These are phyloP conservation scores for Aspergillus heteromorphus DNA, from an alignment of 495 filamentous ascomycete genomes.

Conservation along the genomic window DNA sequence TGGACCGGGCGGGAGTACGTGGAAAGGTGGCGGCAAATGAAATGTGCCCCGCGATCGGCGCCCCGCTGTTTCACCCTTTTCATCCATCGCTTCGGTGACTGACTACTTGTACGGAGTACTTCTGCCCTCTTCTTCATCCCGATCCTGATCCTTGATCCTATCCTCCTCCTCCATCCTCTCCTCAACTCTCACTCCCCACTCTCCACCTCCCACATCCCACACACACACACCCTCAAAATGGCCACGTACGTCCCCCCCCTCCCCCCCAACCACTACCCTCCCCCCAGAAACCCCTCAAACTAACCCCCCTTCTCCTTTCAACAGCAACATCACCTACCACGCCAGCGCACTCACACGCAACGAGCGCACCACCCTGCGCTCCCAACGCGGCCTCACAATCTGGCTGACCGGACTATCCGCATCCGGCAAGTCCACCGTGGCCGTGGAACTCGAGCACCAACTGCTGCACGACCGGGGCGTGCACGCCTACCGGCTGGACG, in stretches of 20 bases:
- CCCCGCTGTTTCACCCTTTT: constrained; percentile 8
- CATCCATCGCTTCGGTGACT: background rate
- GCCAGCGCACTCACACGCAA: constrained; percentile 74
- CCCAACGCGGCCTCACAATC: constrained; percentile 87
- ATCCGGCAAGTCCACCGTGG: constrained; percentile 93
- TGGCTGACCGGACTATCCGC: constrained; percentile 97
- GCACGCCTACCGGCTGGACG: constrained; percentile 87
- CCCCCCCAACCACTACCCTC: background rate
- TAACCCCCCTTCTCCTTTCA: constrained; percentile 1
- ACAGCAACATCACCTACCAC: constrained; percentile 98
- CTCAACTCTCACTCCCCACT: no score
- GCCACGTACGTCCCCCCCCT: constrained; percentile 35
- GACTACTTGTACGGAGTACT: background rate
- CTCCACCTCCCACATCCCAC: background rate
- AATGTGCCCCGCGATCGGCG: constrained; percentile 15
- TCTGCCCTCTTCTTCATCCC: background rate
- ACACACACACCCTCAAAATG: constrained; percentile 26
- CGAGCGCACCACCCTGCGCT: constrained; percentile 74
- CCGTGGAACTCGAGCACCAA: constrained; percentile 92
- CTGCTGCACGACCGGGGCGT: constrained; percentile 69
- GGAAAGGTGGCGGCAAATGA: background rate
- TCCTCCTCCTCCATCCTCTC: background rate
- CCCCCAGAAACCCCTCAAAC: constrained; percentile 5
- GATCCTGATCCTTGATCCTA: background rate
- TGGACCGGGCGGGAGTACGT: no score